These are phyloP conservation scores for Daldinia childiae DNA, from an alignment of 495 filamentous ascomycete species.

Conservation along the genomic window DNA sequence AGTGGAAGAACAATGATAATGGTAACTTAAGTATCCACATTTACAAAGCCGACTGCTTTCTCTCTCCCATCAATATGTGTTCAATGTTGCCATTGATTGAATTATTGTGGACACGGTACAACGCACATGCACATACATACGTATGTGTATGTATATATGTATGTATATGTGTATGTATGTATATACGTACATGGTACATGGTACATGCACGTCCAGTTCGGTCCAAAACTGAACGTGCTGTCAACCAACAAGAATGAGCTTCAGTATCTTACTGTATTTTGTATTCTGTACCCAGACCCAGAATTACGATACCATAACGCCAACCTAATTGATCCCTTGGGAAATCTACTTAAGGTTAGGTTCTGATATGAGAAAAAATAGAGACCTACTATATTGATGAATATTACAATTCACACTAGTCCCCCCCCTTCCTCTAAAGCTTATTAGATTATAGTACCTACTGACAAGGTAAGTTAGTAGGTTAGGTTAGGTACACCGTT, in stretches of 20 bases:
- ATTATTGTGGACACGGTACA: slow-evolving; percentile 32
- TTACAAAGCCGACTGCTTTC: neutral
- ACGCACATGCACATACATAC: slow-evolving; percentile 16
- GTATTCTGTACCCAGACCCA: slow-evolving; percentile 18
- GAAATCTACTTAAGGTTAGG: slow-evolving; percentile 33
- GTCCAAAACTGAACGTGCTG: slow-evolving; percentile 20
- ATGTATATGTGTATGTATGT: neutral
- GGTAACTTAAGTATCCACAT: slow-evolving; percentile 2
- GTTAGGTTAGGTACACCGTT: neutral
- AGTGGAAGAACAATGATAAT: slow-evolving; percentile 5
- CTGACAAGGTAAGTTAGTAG: neutral
- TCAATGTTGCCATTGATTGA: slow-evolving; percentile 2
- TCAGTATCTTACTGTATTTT: slow-evolving; percentile 42
- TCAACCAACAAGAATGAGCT: slow-evolving; percentile 25
- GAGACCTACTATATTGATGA: slow-evolving; percentile 8
- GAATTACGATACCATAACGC: slow-evolving; percentile 43
- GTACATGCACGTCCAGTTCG: slow-evolving; percentile 31
- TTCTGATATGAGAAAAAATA: slow-evolving; percentile 30
- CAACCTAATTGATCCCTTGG: slow-evolving; percentile 36
- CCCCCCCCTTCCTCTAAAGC: slow-evolving; percentile 12
- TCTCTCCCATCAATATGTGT: neutral
- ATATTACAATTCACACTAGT: slow-evolving; percentile 13
- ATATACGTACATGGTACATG: slow-evolving; percentile 9
- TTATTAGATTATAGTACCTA: slow-evolving; percentile 6
- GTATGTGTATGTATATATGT: neutral